Conservation (phyloP, 75 land plant species). For the Pseudotsuga menziesii region DNA sequence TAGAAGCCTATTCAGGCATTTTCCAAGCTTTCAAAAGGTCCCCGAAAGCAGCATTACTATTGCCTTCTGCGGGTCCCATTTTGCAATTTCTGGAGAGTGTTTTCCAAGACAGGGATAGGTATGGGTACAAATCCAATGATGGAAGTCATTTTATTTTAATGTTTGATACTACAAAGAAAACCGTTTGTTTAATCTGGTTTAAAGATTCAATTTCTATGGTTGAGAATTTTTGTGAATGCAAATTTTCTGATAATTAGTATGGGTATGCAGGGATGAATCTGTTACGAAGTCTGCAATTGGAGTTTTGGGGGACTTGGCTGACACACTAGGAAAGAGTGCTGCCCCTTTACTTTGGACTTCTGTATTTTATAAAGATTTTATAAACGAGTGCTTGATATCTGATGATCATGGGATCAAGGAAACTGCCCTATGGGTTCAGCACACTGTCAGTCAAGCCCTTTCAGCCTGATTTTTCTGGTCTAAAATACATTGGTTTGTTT, state of each 20-base stretch:
- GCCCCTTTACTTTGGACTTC: conserved; percentile 70
- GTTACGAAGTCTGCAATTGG: conserved; percentile 84
- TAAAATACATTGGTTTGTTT: conserved; percentile 1
- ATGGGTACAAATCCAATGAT: conserved; percentile 56
- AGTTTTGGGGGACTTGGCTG: conserved; percentile 91
- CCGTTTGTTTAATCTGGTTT: background rate
- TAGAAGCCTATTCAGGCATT: conserved; percentile 89
- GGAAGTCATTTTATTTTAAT: background rate
- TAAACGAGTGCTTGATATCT: conserved; percentile 82
- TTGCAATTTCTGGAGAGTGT: conserved; percentile 71
- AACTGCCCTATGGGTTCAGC: conserved; percentile 90
- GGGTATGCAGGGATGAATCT: conserved; percentile 39
- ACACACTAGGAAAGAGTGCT: conserved; percentile 71
- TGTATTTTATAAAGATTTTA: conserved; percentile 73
- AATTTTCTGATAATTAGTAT: background rate
- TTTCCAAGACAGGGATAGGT: conserved; percentile 68
- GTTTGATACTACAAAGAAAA: background rate
- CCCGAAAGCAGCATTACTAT: conserved; percentile 57
- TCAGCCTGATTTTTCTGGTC: conserved; percentile 40
- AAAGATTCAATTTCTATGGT: background rate
- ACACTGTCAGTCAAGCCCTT: conserved; percentile 60
- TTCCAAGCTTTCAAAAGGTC: conserved; percentile 77
- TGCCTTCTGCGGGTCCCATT: conserved; percentile 62
- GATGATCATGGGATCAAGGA: conserved; percentile 86
- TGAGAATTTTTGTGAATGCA: background rate